Base-by-base conservation (phyloP, 306 rosid species). In the peach (Prunus persica) region DNA sequence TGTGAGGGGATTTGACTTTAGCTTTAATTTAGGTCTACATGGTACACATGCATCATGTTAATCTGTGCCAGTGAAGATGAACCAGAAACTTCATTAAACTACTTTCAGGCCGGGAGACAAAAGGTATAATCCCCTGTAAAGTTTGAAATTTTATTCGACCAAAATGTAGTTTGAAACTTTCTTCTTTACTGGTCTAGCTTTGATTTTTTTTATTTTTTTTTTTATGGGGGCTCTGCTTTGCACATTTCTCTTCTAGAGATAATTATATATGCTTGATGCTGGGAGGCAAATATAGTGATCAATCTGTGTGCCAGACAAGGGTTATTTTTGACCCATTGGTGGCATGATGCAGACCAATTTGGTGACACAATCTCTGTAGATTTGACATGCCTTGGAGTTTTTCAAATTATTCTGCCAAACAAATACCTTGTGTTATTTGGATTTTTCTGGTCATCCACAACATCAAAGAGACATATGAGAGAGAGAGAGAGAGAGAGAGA, bases 41-140 rank as follows among this genome's bases (percentile, higher is more conserved):
- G 11, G 54, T 56, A 43, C 51, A 71, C 65, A 22, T 28, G 14
- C 8, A 16, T 38, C 87, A 66, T 80, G 45, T 24, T 60, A 79
- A 81, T 84, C 47, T 84, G 88, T 81, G 87, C 84, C 79, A 82
- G 58, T 82, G 73, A 77, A 78, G 46, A 70, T 72, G 75, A 79
- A 77, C 51, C 55, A 28, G 78, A 76, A 81, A 80, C 63, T 67
- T 73, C 76, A 32, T 63, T 32, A 79, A 77, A 60, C 27, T 41
- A 45, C 19, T 20, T 60, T 30, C 34, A 25, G 43, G 12, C 14
- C 27, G 41, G 83, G 77, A 74, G 88, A 84, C 81, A 84, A 56
- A 68, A 55, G 81, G 89, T 76, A 49, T 28, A 49, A 79, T 81
- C 75, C 87, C 83, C 65, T 78, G 79, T 81, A 76, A 71, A 43